Percentiles rank a stretch among this genome's conserved stretches.
These are phyloP conservation scores for Ustilago trichophora DNA, from an alignment of 1,284 basidiomycete species.

Conservation along the genomic window DNA sequence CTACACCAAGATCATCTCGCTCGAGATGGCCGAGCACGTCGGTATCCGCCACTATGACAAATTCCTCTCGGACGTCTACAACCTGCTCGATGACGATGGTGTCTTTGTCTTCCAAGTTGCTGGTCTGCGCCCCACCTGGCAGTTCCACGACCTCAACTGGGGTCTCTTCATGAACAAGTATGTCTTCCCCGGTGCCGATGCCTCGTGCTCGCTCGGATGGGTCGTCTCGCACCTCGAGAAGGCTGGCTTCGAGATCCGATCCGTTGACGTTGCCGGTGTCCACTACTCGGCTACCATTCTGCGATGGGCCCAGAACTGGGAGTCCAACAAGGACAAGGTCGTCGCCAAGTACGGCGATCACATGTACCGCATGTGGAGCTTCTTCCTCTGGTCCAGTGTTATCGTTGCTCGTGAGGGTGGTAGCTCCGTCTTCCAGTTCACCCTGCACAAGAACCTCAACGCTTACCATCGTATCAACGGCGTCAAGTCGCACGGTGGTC, in stretches of 20 bases:
- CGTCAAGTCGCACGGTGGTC: conserved; percentile 62
- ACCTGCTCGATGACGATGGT: conserved; percentile 92
- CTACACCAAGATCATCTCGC: conserved; percentile 92
- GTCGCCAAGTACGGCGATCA: conserved; percentile 87
- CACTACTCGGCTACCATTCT: conserved; percentile 90
- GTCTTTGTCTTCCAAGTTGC: conserved; percentile 95
- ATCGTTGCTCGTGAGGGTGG: conserved; percentile 65
- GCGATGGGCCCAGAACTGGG: conserved; percentile 67
- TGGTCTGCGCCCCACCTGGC: conserved; percentile 91
- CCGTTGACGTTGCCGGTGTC: conserved; percentile 82
- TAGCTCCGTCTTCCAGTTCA: conserved; percentile 71
- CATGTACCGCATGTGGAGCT: conserved; percentile 67
- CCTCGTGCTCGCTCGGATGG: conserved; percentile 86
- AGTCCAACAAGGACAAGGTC: conserved; percentile 78
- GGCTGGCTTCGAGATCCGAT: conserved; percentile 96
- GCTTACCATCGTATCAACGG: conserved; percentile 80
- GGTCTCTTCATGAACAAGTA: conserved; percentile 69
- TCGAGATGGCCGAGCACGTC: conserved; percentile 97
- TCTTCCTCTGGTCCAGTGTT: conserved; percentile 63
- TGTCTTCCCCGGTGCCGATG: conserved; percentile 94
- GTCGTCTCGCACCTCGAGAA: conserved; percentile 81
- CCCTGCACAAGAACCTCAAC: conserved; percentile 85
- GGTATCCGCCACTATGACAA: conserved; percentile 89
- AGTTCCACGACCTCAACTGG: conserved; percentile 98
- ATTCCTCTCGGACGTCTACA: conserved; percentile 91